Evolutionary conservation across 371 early-diverging fungal species (phyloP).

Genomic region (Haplosporangium sp.): DNA sequence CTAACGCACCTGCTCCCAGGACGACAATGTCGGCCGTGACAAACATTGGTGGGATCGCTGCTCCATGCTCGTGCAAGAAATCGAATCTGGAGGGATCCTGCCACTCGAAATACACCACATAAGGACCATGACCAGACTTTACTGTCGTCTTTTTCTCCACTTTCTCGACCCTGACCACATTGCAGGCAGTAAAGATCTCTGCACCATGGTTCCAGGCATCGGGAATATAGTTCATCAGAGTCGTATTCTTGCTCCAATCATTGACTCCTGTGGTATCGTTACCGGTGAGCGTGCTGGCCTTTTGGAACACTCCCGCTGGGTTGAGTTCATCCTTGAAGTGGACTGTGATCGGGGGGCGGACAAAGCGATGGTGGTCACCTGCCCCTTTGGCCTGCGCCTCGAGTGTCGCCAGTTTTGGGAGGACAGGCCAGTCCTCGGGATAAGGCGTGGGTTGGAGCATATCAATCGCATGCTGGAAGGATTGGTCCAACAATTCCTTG

Average conservation of each 20-base stretch:
- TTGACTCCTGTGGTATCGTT: conserved; percentile 57
- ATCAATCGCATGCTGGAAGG: conserved; percentile 49
- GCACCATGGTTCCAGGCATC: conserved; percentile 60
- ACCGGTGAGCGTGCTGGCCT: conserved; percentile 51
- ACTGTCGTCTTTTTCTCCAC: conserved; percentile 20
- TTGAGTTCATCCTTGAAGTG: conserved; percentile 55
- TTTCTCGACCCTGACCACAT: conserved; percentile 52
- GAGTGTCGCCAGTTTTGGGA: conserved; percentile 52
- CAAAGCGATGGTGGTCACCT: conserved; percentile 45
- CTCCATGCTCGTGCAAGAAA: conserved; percentile 42
- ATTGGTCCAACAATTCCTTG: conserved; percentile 39
- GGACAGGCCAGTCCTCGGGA: conserved; percentile 55
- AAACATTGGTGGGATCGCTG: conserved; percentile 47
- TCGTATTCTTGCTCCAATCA: conserved; percentile 58
- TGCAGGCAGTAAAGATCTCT: conserved; percentile 53
- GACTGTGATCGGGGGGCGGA: conserved; percentile 54
- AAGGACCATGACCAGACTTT: conserved; percentile 10
- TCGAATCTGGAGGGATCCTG: conserved; percentile 35
- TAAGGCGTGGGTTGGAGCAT: conserved; percentile 56
- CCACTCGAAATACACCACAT: conserved; percentile 58
- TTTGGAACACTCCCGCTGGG: conserved; percentile 54
- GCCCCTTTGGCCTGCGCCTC: conserved; percentile 53
- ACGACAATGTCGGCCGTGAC: conserved; percentile 58
- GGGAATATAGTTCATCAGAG: conserved; percentile 57
- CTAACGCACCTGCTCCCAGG: conserved; percentile 56